Evolutionary conservation across 2,329 filamentous ascomycete genomes (phyloP).

Genomic region (Didymellaceae sp.): DNA sequence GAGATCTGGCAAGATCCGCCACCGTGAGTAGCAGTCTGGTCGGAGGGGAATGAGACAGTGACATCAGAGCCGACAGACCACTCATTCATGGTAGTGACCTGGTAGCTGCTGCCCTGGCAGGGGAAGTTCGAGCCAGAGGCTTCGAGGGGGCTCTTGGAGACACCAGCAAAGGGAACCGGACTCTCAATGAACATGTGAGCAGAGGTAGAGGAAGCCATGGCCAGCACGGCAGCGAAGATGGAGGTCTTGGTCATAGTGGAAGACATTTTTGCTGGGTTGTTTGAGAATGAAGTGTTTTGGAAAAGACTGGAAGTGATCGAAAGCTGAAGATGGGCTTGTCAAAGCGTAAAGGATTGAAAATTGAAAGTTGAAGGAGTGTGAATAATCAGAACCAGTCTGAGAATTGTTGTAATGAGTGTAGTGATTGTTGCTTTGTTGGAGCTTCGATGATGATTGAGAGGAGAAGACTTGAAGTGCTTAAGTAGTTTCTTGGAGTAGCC

Average conservation of each 20-base stretch:
- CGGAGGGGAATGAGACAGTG: slow-evolving; percentile 63
- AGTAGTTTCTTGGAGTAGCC: slow-evolving; percentile 12
- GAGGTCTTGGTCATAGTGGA: slow-evolving; percentile 17
- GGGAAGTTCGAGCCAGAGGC: slow-evolving; percentile 72
- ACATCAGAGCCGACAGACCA: slow-evolving; percentile 69
- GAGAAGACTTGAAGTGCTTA: slow-evolving; percentile 17
- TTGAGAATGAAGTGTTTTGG: slow-evolving; percentile 7
- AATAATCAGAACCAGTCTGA: slow-evolving; percentile 21
- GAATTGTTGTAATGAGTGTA: slow-evolving; percentile 16
- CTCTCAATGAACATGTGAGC: slow-evolving; percentile 78
- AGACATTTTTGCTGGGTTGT: slow-evolving; percentile 16
- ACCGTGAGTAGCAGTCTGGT: slow-evolving; percentile 78
- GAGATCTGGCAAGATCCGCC: slow-evolving; percentile 91
- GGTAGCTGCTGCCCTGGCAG: slow-evolving; percentile 66
- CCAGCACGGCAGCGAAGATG: slow-evolving; percentile 29
- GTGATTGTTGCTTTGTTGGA: slow-evolving; percentile 17
- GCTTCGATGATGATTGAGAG: slow-evolving; percentile 18
- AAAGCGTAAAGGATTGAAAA: slow-evolving; percentile 1
- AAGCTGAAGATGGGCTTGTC: slow-evolving; percentile 15
- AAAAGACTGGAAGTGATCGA: slow-evolving; percentile 15
- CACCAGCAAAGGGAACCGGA: slow-evolving; percentile 68
- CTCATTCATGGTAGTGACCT: slow-evolving; percentile 61
- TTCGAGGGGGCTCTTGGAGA: slow-evolving; percentile 62
- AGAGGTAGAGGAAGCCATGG: slow-evolving; percentile 62
- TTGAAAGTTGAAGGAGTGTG: slow-evolving; percentile 19